Evolutionary conservation across 306 rosid species (phyloP), one percentile per base, ranked within the genome.

Genomic region (Prunus mira): DNA sequence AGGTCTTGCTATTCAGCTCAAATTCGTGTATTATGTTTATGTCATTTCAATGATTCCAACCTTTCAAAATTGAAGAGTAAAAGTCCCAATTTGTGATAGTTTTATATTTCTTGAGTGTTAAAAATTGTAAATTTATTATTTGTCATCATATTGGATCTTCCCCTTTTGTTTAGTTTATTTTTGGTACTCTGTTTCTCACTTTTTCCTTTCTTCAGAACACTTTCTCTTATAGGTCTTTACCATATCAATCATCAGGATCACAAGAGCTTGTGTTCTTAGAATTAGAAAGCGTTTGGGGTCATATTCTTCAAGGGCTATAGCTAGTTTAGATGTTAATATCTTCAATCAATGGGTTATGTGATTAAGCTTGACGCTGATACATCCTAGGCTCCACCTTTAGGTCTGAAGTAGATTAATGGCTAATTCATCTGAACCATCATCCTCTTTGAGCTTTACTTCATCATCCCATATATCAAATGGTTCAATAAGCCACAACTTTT

Each of bases 361-460:
- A 47, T 69, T 77, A 20, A 20, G 76, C 38, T 77, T 60, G 69
- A 25, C 7, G 75, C 15, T 28, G 75, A 15, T 22, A 63, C 64
- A 58, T 67, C 55, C 50, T 67, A 68, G 71, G 52, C 47, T 65
- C n/a, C 20, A 13, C 52, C 28, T n/a, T 15, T 60, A 46, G 67
- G 65, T 51, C 12, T 1, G 22, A 41, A 63, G 52, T 63, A 3
- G 46, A 73, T 50, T 43, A 75, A 92, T 92, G 98, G 97, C 93
- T 67, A 69, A 69, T 77, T 90, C 93, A 20, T 57, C 82, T 22
- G 99, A 92, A 78, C 97, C 93, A 28, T 90, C 99, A 7, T 88
- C 97, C 18, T 92, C 99, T 78, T 79, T 95, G 85, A 95, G 97
- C 89, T 89, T 88, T 66, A 89, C 96, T 27, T 92, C 97, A 49